Base-by-base conservation (phyloP, 768 basidiomycete genomes). In the Pleurotus djamor region DNA sequence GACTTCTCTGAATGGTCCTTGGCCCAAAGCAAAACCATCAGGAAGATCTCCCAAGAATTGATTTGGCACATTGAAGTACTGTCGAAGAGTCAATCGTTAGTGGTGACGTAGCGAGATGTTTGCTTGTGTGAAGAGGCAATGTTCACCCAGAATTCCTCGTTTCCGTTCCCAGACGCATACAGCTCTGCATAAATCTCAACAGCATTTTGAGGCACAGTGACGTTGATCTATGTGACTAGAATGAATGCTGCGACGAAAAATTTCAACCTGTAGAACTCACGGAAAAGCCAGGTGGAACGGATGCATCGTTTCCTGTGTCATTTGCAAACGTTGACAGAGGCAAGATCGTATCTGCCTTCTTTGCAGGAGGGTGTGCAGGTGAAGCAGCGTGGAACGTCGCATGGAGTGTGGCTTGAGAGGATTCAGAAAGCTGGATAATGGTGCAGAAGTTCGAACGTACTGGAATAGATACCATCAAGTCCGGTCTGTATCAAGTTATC, bases 341-440 rank as follows among this genome's bases (percentile, higher is more conserved):
- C 33, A 93, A 79, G 51, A 92, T 87, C 28, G 83, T 63, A 64
- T 88, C 80, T 10, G 90, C 82, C 60, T 82, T 79, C 52, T 77
- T 75, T 8, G 86, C 86, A 0, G 87, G 79, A 28, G 87, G 86
- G 64, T 85, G 71, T n/a, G 64, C 59, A 4, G 67, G 63, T 2
- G 86, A 86, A 1, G 90, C 84, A 13, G 82, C 78, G 65, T 84
- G 89, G 71, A 86, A 92, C 2, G 90, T 93, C 10, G 88, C 89
- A 60, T 85, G 73, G 12, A 93, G 77, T 0, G 78, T 81, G 32
- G 91, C 88, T 91, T n/a, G 38, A 33, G n/a, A 9, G 21, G 21
- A 28, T 28, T 28, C 21, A 28, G 21, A 28, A 28, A 28, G 21
- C 21, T 28, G 21, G 21, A 28, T 43, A 9, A 43, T 43, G 9